Evolutionary conservation across 2,329 filamentous ascomycete genomes (phyloP), one percentile per base, ranked within the genome.

Genomic region (Cercospora sp.): DNA sequence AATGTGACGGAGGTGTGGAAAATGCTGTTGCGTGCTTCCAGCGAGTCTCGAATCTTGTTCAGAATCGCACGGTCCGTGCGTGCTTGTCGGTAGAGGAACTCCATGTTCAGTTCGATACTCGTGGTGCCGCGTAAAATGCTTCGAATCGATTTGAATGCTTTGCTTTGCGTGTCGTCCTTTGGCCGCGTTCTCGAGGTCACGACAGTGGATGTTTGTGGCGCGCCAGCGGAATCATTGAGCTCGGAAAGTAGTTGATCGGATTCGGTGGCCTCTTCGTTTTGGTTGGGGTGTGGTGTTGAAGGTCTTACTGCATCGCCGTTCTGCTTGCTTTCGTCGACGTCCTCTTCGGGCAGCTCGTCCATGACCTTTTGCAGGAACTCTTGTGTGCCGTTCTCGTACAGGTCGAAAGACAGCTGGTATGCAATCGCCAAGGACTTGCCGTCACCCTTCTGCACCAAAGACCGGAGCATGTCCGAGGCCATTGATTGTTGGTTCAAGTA

Each of bases 1-100:
- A 99, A 95, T 0, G 95, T 98, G 65, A 99, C 93, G 3, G 94
- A 93, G 1, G 93, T 97, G 80, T 99, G 95, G 86, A 98, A 98
- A 74, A 99, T 99, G 33, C 94, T 98, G 82, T 97, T 98, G 63
- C 96, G 89, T 40, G 94, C 93, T 78, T 99, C 95, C 16, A 99
- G 84, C 74, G 94, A 97, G 79, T 99, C 95, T 61, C 94, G 91
- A 55, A 99, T 90, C 83, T 97, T 97, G 86, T 97, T 97, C 67
- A 99, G 84, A 69, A 99, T 95, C 75, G 89, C 91, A 71, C 93
- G 87, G 77, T 99, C 95, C 45, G 93, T 94, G 77, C 91, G 93
- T 48, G 82, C 97, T 97, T 81, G 94, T 75, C 95, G 89, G 84
- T 94, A 97, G 10, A 99, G 85, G 80, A 99, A 99, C 79, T 99